These are phyloP conservation scores for Colletotrichum sp. DNA, from an alignment of 2,329 filamentous ascomycete genomes.

Conservation along the genomic window DNA sequence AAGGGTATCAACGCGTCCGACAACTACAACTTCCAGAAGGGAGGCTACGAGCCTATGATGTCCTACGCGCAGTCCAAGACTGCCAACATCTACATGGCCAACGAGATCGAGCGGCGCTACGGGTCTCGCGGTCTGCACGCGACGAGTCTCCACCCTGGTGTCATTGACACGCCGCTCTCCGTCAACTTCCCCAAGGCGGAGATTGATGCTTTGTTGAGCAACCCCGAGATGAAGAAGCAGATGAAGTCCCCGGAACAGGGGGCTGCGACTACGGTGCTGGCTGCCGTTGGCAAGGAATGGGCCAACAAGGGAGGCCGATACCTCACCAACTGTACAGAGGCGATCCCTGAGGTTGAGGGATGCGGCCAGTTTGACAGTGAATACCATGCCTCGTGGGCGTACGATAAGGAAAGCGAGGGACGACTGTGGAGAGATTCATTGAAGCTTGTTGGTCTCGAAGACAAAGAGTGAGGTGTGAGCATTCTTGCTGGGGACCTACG, in stretches of 20 bases:
- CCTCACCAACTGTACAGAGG: conserved; percentile 41
- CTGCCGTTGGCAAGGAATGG: conserved; percentile 44
- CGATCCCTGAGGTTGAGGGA: not conserved
- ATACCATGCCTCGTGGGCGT: not conserved
- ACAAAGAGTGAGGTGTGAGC: not conserved
- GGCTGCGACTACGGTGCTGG: conserved; percentile 51
- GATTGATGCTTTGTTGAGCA: not conserved
- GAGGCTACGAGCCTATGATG: conserved; percentile 33
- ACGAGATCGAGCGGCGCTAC: conserved; percentile 50
- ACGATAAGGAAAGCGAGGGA: not conserved
- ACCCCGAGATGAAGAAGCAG: not conserved
- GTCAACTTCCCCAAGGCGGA: not conserved
- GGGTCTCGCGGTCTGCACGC: conserved; percentile 34
- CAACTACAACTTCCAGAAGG: conserved; percentile 28
- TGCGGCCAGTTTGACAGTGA: not conserved
- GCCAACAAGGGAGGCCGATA: conserved; percentile 52
- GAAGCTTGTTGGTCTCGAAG: not conserved
- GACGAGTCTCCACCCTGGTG: conserved; percentile 2
- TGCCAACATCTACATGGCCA: conserved; percentile 56
- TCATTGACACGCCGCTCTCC: not conserved
- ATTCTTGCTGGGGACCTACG: too few relatives aligned
- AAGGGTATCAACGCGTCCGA: conserved; percentile 34
- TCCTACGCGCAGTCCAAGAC: conserved; percentile 56
- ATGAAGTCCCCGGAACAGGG: conserved; percentile 42
- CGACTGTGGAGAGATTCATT: not conserved